Base-by-base conservation (phyloP, 2,329 filamentous ascomycete species). In the Epicoccum sorghinum region DNA sequence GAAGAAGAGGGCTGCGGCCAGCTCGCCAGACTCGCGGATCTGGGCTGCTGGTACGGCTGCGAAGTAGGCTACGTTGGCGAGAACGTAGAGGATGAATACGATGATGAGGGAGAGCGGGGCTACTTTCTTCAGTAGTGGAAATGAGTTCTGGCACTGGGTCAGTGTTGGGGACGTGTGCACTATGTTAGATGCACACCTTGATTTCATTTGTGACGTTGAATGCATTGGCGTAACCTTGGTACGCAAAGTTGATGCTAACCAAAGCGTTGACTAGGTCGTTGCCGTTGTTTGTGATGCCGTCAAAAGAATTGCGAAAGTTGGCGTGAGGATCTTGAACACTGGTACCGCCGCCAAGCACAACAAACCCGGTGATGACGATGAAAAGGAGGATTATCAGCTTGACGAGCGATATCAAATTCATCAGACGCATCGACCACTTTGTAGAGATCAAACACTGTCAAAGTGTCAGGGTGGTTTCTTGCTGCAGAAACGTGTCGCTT, bases 351-450 rank as follows among this genome's bases (percentile, higher is more conserved):
- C 67, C 69, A 13, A 72, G 55, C 5, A 70, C 65, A 2, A 63
- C 69, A 24, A 72, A 66, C 2, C 70, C 70, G 2, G 68, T 66
- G 23, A 68, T 61, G 10, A 64, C 62, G 18, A 73, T 69, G 52
- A 89, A 87, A n/a, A 88, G 57, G 3, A 89, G 73, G 0, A 85
- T 87, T 13, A 83, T 62, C 3, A 89, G 67, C 63, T 89, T 89
- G 33, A 89, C 62, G 2, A 58, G 55, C 7, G 65, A 64, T n/a
- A 71, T 70, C 9, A 68, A 18, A 36, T 70, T 71, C 59, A 68
- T 69, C 9, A 68, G 36, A 7, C 63, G 56, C n/a, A 70, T 64
- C 3, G 66, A 69, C 58, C 61, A 69, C 13, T 57, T 56, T 1
- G 63, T 71, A 3, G 67, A 66, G 3, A 68, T 32, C n/a, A 70